Conservation (phyloP, 768 basidiomycete species). For the Hericium rajendrae region DNA sequence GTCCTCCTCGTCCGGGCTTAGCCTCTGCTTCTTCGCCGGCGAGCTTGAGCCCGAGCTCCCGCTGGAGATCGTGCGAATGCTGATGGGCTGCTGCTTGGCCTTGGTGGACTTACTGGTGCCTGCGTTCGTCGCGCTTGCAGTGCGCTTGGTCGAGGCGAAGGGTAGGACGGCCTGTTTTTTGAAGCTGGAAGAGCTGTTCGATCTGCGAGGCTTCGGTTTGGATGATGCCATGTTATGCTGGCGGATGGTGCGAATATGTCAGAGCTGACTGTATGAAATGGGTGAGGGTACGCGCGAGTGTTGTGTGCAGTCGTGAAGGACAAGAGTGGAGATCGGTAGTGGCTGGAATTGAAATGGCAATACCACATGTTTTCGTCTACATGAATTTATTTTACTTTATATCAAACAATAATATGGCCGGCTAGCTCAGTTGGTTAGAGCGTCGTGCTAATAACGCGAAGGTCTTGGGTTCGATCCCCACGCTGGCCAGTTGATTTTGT, state of each 20-base stretch:
- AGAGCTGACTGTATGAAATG: background rate
- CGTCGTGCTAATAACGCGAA: constrained; percentile 67
- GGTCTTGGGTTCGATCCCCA: constrained; percentile 18
- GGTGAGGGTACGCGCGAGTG: background rate
- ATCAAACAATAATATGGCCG: constrained; percentile 34
- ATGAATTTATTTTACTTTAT: too few species aligned
- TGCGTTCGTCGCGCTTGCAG: constrained; percentile 6
- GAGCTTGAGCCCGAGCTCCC: background rate
- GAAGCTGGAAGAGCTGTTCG: constrained; percentile 2
- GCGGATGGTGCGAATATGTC: background rate
- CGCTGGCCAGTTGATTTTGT: constrained; percentile 5
- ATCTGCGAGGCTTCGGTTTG: constrained; percentile 8
- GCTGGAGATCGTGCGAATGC: background rate
- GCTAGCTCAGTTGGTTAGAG: constrained; percentile 93
- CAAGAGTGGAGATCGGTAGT: background rate
- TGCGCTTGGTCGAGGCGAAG: constrained; percentile 13
- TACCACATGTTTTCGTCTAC: too few species aligned
- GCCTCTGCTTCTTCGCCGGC: background rate
- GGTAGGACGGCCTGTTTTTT: constrained; percentile 11
- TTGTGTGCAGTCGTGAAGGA: background rate
- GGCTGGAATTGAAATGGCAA: too few species aligned
- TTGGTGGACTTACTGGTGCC: constrained; percentile 1
- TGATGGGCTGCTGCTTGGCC: constrained; percentile 2
- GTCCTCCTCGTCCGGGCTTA: background rate
- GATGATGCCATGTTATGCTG: background rate